phyloP scores from a whole-genome alignment of 495 filamentous ascomycete genomes.

The Gamarada debralockiae region DNA sequence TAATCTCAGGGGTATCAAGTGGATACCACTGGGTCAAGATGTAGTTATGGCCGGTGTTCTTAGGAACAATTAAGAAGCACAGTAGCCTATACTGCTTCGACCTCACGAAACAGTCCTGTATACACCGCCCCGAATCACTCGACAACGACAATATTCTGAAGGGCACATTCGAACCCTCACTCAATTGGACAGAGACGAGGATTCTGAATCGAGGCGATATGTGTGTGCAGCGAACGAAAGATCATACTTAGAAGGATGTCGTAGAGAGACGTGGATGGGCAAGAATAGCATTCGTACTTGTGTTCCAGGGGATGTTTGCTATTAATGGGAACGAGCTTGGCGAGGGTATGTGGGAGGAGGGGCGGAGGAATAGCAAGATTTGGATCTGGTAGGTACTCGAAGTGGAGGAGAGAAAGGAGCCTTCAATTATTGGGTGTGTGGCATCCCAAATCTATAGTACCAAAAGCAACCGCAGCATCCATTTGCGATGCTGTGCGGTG shows the following conservation, averaged over 20 bases:
- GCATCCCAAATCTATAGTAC: no score
- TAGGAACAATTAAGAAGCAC: no score
- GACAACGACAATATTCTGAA: slow-evolving; percentile 77
- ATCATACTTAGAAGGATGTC: slow-evolving; percentile 70
- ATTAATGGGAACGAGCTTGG: slow-evolving; percentile 41
- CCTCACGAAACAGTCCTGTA: slow-evolving; percentile 47
- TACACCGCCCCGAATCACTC: slow-evolving; percentile 72
- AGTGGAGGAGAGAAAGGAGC: no score
- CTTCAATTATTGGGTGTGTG: no score
- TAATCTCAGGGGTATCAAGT: slow-evolving; percentile 60
- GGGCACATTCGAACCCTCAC: slow-evolving; percentile 58
- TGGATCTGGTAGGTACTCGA: no score
- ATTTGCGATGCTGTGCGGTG: no score
- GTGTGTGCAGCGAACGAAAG: slow-evolving; percentile 60
- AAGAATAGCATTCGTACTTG: slow-evolving; percentile 54
- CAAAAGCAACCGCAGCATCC: no score
- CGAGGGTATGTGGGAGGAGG: background rate
- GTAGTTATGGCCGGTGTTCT: slow-evolving; percentile 60
- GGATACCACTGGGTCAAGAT: slow-evolving; percentile 72
- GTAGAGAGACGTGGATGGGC: slow-evolving; percentile 46
- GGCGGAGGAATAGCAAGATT: no score
- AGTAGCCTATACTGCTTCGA: no score
- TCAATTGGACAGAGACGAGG: slow-evolving; percentile 55
- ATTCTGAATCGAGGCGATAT: slow-evolving; percentile 58
- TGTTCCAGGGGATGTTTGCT: slow-evolving; percentile 30